Base-by-base conservation (phyloP, 257 asterid genomes). In the Solanum pennellii region DNA sequence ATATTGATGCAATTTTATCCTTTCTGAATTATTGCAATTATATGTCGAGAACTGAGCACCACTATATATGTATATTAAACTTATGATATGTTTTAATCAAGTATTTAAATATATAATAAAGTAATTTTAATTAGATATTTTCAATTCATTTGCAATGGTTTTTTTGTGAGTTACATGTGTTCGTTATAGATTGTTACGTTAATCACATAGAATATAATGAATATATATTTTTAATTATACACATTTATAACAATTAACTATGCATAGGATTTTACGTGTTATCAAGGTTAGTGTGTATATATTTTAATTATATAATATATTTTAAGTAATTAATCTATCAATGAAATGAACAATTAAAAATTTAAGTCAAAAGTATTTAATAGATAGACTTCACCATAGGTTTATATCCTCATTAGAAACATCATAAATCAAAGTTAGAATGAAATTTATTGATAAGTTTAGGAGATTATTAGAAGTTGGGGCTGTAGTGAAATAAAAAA, bases 151-250 rank as follows among this genome's bases (percentile, higher is more conserved):
- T n/a, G 71, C 1, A 62, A 9, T 10, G 10, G 31, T 23, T 6
- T 62, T 0, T 23, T 5, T n/a, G 2, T 11, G 29, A 62, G 7
- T 62, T 4, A 62, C 2, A 4, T 1, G 31, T 5, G 2, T 62
- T 0, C 10, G 5, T n/a, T n/a, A 62, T 4, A n/a, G 3, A 62
- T 62, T 10, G 0, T 0, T 62, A n/a, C 0, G 13, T 62, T n/a
- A 62, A 62, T 62, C 15, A 62, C 31, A n/a, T 62, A 62, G 3
- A n/a, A 62, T 23, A 62, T 7, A 56, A 20, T 45, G 18, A 7
- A 18, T 62, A 2, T 62, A 11, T 62, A 2, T 0, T 8, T 62
- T 62, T n/a, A 62, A 62, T n/a, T 62, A n/a, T n/a, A 62, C 31
- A 60, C 0, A 60, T 0, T 9, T 4, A 60, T 20, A 60, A 8